Evolutionary conservation across 768 basidiomycete genomes (phyloP).

Genomic region (Mycena metata): DNA sequence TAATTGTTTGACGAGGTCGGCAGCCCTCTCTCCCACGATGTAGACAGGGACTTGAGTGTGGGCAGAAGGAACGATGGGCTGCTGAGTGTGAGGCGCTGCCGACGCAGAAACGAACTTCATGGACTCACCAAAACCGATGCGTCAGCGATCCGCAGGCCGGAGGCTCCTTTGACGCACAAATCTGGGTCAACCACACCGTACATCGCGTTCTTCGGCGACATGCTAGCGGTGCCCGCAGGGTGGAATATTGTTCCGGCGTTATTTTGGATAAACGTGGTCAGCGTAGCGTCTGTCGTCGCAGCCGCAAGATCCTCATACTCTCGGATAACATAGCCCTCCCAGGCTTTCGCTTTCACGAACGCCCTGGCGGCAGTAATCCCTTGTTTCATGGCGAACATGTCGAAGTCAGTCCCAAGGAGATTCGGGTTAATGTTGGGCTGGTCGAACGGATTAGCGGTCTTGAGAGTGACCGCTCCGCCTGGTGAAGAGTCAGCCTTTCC

Average conservation of each 20-base stretch:
- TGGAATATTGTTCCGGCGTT: slow-evolving; percentile 35
- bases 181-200: slow-evolving; percentile 47
- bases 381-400: slow-evolving; percentile 40
- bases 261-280: slow-evolving; percentile 7
- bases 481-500: not conserved
- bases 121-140: slow-evolving; percentile 44
- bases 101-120: too few relatives aligned
- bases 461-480: slow-evolving; percentile 49
- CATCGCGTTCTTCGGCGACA: slow-evolving; percentile 36
- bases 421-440: slow-evolving; percentile 60
- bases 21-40: slow-evolving; percentile 39
- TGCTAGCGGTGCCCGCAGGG: slow-evolving; percentile 39
- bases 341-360: slow-evolving; percentile 40
- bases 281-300: slow-evolving; percentile 34
- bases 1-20: slow-evolving; percentile 33
- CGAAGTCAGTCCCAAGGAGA: slow-evolving; percentile 48
- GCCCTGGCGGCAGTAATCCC: slow-evolving; percentile 36
- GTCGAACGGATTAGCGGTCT: slow-evolving; percentile 57
- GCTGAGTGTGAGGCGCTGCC: too few relatives aligned
- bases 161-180: slow-evolving; percentile 45
- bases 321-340: slow-evolving; percentile 41
- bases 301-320: slow-evolving; percentile 36
- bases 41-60: slow-evolving; percentile 42
- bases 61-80: slow-evolving; percentile 37
- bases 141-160: slow-evolving; percentile 49